These are phyloP conservation scores for Talaromyces sp. DNA, from an alignment of 2,329 filamentous ascomycete species.

Conservation along the genomic window DNA sequence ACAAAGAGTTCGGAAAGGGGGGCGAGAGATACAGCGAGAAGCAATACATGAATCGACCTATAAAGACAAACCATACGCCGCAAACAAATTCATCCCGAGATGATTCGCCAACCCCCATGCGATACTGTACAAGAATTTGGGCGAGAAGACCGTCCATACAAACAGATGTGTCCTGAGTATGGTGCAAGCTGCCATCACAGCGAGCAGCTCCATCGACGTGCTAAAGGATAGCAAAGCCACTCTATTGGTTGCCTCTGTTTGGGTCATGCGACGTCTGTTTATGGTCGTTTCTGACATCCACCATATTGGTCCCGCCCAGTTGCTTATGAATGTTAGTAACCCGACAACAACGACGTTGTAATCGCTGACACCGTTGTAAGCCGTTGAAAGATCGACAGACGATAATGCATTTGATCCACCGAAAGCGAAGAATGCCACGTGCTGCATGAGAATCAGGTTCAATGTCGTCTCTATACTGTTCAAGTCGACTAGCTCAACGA, in stretches of 20 bases:
- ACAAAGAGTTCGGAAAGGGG: background rate
- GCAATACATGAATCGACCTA: constrained; percentile 26
- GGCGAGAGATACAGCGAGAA: constrained; percentile 12
- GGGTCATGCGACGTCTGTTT: constrained; percentile 20
- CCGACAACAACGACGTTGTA: constrained; percentile 82
- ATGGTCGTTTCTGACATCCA: constrained; percentile 63
- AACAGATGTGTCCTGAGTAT: constrained; percentile 82
- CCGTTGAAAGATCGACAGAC: constrained; percentile 87
- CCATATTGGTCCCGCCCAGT: constrained; percentile 89
- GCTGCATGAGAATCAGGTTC: constrained; percentile 70
- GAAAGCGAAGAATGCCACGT: constrained; percentile 80
- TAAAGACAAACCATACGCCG: constrained; percentile 53
- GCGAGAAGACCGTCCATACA: constrained; percentile 98
- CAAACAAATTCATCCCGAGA: constrained; percentile 63
- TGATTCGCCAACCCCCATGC: constrained; percentile 85
- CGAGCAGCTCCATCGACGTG: constrained; percentile 57
- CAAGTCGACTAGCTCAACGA: constrained; percentile 41
- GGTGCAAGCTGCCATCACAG: constrained; percentile 86
- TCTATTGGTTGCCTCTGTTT: constrained; percentile 43
- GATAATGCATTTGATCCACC: constrained; percentile 93
- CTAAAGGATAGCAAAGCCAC: constrained; percentile 66
- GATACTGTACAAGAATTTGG: constrained; percentile 89
- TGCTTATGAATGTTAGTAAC: constrained; percentile 74
- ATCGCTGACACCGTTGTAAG: constrained; percentile 82
- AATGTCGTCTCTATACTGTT: constrained; percentile 57